A percentile compares a stretch with the other conserved stretches of the same genome.
These are phyloP conservation scores for Uronychia binucleata DNA, from an alignment of 73 alveolate genomes.

Conservation along the genomic window DNA sequence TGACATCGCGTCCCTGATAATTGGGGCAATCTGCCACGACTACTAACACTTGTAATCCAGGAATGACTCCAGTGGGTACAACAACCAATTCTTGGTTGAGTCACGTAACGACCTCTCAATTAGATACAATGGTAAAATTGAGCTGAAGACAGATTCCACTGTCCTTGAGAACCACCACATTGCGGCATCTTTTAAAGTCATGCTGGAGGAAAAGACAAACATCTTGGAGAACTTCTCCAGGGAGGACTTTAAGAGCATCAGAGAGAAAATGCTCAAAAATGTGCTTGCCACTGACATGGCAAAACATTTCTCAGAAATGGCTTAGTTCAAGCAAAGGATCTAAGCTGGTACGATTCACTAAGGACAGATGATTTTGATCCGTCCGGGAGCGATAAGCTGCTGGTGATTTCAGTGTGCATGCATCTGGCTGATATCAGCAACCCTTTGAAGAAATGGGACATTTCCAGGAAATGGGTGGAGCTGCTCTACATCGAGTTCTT, in stretches of 20 bases:
- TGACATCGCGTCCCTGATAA: constrained; percentile 65
- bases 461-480: constrained; percentile 67
- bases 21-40: constrained; percentile 77
- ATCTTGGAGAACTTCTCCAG: constrained; percentile 43
- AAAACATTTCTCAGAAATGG: constrained; percentile 62
- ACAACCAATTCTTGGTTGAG: constrained; percentile 58
- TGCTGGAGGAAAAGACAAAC: constrained; percentile 55
- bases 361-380: constrained; percentile 75
- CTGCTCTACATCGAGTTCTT: constrained; percentile 76
- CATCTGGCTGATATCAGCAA: constrained; percentile 74
- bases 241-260: constrained; percentile 47
- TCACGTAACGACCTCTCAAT: constrained; percentile 67
- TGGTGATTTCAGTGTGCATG: constrained; percentile 54
- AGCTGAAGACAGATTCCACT: constrained; percentile 79
- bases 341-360: not conserved
- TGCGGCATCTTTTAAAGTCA: constrained; percentile 66
- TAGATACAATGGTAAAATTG: constrained; percentile 49
- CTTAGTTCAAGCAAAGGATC: not conserved
- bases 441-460: constrained; percentile 58
- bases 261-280: constrained; percentile 80
- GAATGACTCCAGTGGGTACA: constrained; percentile 62
- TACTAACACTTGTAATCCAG: constrained; percentile 58
- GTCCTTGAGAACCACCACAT: constrained; percentile 89
- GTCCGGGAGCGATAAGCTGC: constrained; percentile 36
- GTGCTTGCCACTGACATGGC: constrained; percentile 94